Evolutionary conservation across 2,329 filamentous ascomycete genomes (phyloP), one percentile per base, ranked within the genome.

Genomic region (Aspergillus luchuensis): DNA sequence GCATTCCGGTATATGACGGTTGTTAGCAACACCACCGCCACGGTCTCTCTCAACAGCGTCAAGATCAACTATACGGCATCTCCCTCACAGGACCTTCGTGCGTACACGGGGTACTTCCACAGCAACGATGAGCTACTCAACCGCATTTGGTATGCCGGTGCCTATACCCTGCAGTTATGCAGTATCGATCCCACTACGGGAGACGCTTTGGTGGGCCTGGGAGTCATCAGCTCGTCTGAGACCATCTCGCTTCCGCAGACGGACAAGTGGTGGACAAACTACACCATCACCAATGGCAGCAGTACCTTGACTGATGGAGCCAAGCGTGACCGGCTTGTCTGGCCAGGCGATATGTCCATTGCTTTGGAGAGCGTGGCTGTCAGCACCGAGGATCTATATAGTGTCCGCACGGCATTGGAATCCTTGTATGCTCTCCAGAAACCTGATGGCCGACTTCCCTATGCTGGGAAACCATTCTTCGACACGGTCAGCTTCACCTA

Each of bases 261-360:
- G 2, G 65, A 66, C 19, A 62, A 65, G 6, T 76, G 72, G 74
- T 71, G 69, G 11, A 75, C 67, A 38, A 75, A 75, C 59, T 60
- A 65, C 23, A 69, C 66, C 3, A 66, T 74, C 61, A 23, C 72
- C 60, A 60, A 70, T 68, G 65, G 74, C 50, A 63, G 67, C 59
- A 74, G 69, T 7, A 74, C 73, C 2, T 69, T 78, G 49, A 73
- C 76, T 4, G 78, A 79, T 61, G 76, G 76, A 4, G 76, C 74
- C 11, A 78, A 80, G 53, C 70, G 78, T 2, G 78, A 79, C 60
- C 70, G 76, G 1, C 72, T 77, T 1, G 82, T 88, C 2, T 88
- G 85, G 85, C 81, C 85, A 10, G 86, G 86, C 1, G 86, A 89
- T 67, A 84, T 88, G 77, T 80, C 80, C 4, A 84, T 87, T 61